Base-by-base conservation (phyloP, 306 rosid genomes). In the Amphicarpaea edgeworthii region DNA sequence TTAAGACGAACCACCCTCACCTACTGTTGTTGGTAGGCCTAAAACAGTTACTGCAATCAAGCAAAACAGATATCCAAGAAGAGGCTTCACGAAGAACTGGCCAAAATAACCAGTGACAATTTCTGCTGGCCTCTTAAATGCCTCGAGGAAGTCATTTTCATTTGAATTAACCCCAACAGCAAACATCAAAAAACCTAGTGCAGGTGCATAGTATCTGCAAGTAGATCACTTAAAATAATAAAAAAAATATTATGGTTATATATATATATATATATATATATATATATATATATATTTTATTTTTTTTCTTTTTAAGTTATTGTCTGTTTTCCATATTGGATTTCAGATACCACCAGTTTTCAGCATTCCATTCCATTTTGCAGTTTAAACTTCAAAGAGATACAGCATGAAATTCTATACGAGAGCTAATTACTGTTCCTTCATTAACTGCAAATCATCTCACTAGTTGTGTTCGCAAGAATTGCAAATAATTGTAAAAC, bases 81-180 rank as follows among this genome's bases (percentile, higher is more conserved):
- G 82, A 58, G 96, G 97, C 88, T 94, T 94, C 49, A 92, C 84
- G 46, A 80, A 65, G 84, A 83, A 94, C 76, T 94, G 97, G 74
- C 98, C 97, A 54, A 87, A 65, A 83, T 92, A 94, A 68, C 98
- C 98, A 23, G 95, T 84, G 77, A 79, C 62, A 73, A 94, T 90
- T 68, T 89, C 95, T 60, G 79, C 81, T 32, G 98, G 97, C 79
- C 90, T 85, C 64, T 86, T 90, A 83, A 92, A 84, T 55, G 98
- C 96, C 85, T 90, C 92, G 28, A 94, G 72, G 72, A 92, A 94
- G 79, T 94, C 98, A 41, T 81, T 90, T 77, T 94, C 97, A 50
- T 90, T 87, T 71, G 98, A 94, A 85, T 94, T 94, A 73, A 94
- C 96, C 77, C 98, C 98, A 45, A 94, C 98, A 49, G 98, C 96